These are phyloP conservation scores for Fusarium gaditjirri DNA, from an alignment of 2,329 filamentous ascomycete genomes.

Conservation along the genomic window DNA sequence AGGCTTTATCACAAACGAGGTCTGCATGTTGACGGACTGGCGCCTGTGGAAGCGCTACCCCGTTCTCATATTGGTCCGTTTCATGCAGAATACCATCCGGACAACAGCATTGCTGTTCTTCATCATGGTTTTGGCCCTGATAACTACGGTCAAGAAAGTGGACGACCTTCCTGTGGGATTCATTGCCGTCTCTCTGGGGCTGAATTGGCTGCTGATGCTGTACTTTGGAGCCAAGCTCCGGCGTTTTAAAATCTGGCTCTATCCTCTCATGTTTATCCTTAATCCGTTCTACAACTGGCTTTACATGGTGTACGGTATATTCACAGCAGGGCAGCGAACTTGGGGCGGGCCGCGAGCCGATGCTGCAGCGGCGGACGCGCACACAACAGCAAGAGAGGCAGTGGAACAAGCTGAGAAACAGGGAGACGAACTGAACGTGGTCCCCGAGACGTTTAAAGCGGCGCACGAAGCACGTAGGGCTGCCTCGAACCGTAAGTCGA, in stretches of 20 bases:
- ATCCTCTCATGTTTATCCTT: slow-evolving; percentile 93
- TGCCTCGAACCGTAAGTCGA: slow-evolving; percentile 45
- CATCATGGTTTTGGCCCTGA: slow-evolving; percentile 87
- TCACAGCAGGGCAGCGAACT: slow-evolving; percentile 91
- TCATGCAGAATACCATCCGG: slow-evolving; percentile 96
- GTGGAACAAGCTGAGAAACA: slow-evolving; percentile 80
- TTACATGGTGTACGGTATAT: slow-evolving; percentile 97
- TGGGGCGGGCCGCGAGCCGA: slow-evolving; percentile 96
- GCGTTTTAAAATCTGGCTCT: slow-evolving; percentile 93
- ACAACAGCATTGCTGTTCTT: slow-evolving; percentile 95
- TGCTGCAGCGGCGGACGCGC: slow-evolving; percentile 79
- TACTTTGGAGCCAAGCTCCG: slow-evolving; percentile 91
- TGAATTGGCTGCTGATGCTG: slow-evolving; percentile 96
- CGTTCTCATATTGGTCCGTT: slow-evolving; percentile 83
- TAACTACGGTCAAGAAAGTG: slow-evolving; percentile 84
- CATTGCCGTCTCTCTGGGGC: slow-evolving; percentile 88
- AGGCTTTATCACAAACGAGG: slow-evolving; percentile 97
- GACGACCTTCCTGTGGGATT: slow-evolving; percentile 88
- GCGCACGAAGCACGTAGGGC: slow-evolving; percentile 61
- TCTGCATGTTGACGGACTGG: slow-evolving; percentile 96
- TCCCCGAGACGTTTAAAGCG: slow-evolving; percentile 83
- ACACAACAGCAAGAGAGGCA: slow-evolving; percentile 83
- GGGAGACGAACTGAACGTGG: slow-evolving; percentile 90
- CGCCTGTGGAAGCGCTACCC: slow-evolving; percentile 93
- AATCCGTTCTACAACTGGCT: slow-evolving; percentile 99